Percentiles rank a stretch among this genome's conserved stretches.
Conservation (phyloP, 768 basidiomycete species). For the Boletus barrowsii region DNA sequence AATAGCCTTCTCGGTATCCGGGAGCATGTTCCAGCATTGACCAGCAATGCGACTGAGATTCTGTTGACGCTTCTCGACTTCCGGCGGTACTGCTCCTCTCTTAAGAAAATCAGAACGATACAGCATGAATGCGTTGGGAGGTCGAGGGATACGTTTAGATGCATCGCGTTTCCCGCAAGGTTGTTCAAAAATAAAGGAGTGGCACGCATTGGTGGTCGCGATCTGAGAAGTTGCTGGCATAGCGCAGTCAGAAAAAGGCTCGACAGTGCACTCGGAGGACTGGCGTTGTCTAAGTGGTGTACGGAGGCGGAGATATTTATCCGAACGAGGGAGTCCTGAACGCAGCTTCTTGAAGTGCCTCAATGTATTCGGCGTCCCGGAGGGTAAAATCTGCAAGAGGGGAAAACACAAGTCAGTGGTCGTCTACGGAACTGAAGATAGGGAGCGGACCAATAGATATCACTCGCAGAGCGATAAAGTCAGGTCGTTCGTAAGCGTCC, state of each 20-base stretch:
- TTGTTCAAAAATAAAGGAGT: slow-evolving; percentile 3
- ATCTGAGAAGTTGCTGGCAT: slow-evolving; percentile 10
- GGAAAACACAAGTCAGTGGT: not conserved
- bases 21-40: slow-evolving; percentile 49
- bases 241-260: not conserved
- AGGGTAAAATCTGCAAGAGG: not conserved
- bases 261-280: not conserved
- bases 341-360: not conserved
- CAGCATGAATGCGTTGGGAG: slow-evolving; percentile 57
- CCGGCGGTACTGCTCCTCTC: slow-evolving; percentile 38
- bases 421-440: not conserved
- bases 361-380: not conserved
- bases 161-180: not conserved
- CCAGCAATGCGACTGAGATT: slow-evolving; percentile 53
- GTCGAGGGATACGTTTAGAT: slow-evolving; percentile 40
- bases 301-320: not conserved
- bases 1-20: slow-evolving; percentile 30
- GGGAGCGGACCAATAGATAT: slow-evolving; percentile 6
- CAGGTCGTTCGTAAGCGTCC: slow-evolving; percentile 7
- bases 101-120: slow-evolving; percentile 53
- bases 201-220: not conserved
- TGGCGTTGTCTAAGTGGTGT: not conserved
- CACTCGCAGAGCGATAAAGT: slow-evolving; percentile 1
- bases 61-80: slow-evolving; percentile 51
- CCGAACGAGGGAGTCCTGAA: not conserved